Evolutionary conservation across 169 alveolate genomes (phyloP).

Genomic region (Plasmodium relictum): DNA sequence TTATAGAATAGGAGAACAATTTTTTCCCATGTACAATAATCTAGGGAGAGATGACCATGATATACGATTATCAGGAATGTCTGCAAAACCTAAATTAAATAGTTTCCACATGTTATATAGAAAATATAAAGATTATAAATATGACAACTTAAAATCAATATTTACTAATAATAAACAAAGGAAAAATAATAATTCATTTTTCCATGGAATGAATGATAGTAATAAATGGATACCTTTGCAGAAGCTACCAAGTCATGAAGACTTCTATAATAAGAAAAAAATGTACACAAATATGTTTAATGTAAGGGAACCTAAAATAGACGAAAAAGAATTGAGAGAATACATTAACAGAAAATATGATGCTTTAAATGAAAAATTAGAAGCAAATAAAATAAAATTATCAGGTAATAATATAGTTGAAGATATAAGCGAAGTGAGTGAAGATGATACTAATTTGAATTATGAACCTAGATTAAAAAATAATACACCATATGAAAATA

Average conservation of each 20-base stretch:
- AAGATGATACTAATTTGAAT: neutral
- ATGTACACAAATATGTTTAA: constrained; percentile 9
- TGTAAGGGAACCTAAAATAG: neutral
- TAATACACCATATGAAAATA: neutral
- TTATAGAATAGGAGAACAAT: constrained; percentile 47
- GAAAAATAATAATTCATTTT: neutral
- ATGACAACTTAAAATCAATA: neutral
- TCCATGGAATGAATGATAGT: neutral
- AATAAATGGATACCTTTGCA: constrained; percentile 33
- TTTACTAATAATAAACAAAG: neutral
- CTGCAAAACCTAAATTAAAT: neutral
- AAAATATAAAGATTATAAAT: neutral
- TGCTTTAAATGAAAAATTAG: neutral
- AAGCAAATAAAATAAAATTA: neutral
- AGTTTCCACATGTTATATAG: neutral
- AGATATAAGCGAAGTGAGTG: neutral
- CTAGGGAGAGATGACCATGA: constrained; percentile 68
- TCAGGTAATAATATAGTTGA: neutral
- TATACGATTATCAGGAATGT: constrained; percentile 10
- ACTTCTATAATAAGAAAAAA: constrained; percentile 26
- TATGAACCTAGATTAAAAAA: neutral
- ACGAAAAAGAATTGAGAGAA: constrained; percentile 16
- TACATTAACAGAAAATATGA: neutral
- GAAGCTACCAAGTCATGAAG: constrained; percentile 40
- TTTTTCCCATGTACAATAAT: constrained; percentile 55